Evolutionary conservation across 352 stramenopile species (phyloP).

Genomic region (Aphanomyces invadans): DNA sequence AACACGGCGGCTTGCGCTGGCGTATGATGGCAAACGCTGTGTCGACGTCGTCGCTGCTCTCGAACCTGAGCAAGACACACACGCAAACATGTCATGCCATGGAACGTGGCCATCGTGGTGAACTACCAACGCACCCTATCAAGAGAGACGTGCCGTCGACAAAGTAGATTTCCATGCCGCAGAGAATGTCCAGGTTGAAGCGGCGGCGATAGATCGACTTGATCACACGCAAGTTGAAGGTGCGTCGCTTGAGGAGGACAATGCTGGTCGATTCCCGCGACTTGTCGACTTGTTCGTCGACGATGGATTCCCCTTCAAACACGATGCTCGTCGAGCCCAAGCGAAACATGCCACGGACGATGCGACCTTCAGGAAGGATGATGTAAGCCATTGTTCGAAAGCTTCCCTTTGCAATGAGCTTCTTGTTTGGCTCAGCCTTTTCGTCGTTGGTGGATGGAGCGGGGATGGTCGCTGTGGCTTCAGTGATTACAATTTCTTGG

Average conservation of each 20-base stretch:
- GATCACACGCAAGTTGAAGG: constrained; percentile 75
- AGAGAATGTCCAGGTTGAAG: constrained; percentile 62
- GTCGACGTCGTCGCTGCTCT: constrained; percentile 56
- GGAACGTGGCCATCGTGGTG: no score
- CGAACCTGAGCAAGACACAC: constrained; percentile 28
- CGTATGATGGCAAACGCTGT: constrained; percentile 68
- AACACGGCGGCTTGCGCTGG: constrained; percentile 72
- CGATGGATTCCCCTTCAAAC: constrained; percentile 69
- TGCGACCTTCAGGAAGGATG: constrained; percentile 55
- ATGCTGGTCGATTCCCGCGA: constrained; percentile 32
- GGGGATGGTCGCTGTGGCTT: background rate
- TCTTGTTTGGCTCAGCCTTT: constrained; percentile 3
- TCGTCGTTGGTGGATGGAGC: background rate
- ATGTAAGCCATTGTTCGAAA: constrained; percentile 78
- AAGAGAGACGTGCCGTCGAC: constrained; percentile 76
- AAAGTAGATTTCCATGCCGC: constrained; percentile 79
- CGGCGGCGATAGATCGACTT: constrained; percentile 66
- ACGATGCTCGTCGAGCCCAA: constrained; percentile 66
- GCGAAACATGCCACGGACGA: constrained; percentile 65
- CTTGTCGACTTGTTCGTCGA: constrained; percentile 33
- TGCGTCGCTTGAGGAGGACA: constrained; percentile 56
- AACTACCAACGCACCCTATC: constrained; percentile 43
- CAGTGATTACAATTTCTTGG: background rate
- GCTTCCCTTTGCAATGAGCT: constrained; percentile 33
- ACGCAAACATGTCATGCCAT: no score